Percentiles rank a stretch among this genome's conserved stretches.
These are phyloP conservation scores for Tephrocybe sp. DNA, from an alignment of 768 basidiomycete species.

Conservation along the genomic window DNA sequence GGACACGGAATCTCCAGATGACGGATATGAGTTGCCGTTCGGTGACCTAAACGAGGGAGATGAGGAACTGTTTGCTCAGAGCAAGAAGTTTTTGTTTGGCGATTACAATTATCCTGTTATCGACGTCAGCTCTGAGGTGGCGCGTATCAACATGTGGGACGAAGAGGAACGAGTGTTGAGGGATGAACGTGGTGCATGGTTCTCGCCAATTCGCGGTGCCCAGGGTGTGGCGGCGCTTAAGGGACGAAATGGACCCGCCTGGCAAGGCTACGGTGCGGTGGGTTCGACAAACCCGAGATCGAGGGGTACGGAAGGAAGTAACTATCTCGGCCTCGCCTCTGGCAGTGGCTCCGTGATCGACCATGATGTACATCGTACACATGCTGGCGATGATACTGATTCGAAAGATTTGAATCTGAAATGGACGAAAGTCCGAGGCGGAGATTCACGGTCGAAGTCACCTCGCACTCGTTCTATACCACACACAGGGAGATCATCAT, in stretches of 20 bases:
- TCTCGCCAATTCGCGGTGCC: slow-evolving; percentile 55
- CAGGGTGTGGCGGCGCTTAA: slow-evolving; percentile 40
- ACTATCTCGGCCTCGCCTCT: neutral
- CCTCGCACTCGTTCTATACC: slow-evolving; percentile 15
- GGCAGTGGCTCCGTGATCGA: slow-evolving; percentile 38
- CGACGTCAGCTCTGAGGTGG: slow-evolving; percentile 81
- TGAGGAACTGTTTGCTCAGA: slow-evolving; percentile 75
- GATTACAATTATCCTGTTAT: slow-evolving; percentile 90
- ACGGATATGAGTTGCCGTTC: slow-evolving; percentile 65
- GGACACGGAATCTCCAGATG: slow-evolving; percentile 23
- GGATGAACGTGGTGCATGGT: slow-evolving; percentile 74
- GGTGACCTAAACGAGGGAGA: slow-evolving; percentile 67
- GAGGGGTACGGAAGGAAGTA: slow-evolving; percentile 2
- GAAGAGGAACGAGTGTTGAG: slow-evolving; percentile 85
- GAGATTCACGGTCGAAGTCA: slow-evolving; percentile 21
- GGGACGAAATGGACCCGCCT: slow-evolving; percentile 37
- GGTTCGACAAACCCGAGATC: slow-evolving; percentile 24
- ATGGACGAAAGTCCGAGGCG: slow-evolving; percentile 37
- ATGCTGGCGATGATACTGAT: slow-evolving; percentile 15
- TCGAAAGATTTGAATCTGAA: slow-evolving; percentile 40
- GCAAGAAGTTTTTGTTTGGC: slow-evolving; percentile 81
- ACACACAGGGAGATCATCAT: slow-evolving; percentile 11
- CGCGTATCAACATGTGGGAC: slow-evolving; percentile 66
- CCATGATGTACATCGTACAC: slow-evolving; percentile 41
- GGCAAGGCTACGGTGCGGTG: slow-evolving; percentile 62